Percentiles rank a stretch among this genome's conserved stretches.
phyloP scores from a whole-genome alignment of 2,329 filamentous ascomycete genomes.

The Sarocladium brachiariae region DNA sequence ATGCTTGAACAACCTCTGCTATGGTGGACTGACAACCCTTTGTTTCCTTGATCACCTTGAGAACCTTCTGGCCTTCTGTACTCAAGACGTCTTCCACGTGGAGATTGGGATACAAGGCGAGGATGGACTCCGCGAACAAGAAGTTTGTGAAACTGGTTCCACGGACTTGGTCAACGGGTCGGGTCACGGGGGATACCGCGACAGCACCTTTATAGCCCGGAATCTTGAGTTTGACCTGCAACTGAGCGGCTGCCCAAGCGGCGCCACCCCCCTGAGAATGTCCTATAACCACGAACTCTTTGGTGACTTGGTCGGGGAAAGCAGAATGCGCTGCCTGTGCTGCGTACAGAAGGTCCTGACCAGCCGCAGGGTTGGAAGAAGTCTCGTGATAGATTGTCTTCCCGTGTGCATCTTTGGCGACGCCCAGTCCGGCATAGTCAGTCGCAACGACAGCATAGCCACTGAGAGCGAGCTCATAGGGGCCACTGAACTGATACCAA shows the following conservation, averaged over 20 bases:
- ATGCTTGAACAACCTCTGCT: slow-evolving; percentile 1
- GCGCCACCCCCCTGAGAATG: slow-evolving; percentile 39
- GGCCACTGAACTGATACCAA: slow-evolving; percentile 31
- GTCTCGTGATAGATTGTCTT: slow-evolving; percentile 28
- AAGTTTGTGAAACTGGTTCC: slow-evolving; percentile 7
- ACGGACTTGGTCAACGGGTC: slow-evolving; percentile 15
- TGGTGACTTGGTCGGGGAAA: slow-evolving; percentile 26
- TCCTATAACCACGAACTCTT: slow-evolving; percentile 36
- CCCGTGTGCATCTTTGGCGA: slow-evolving; percentile 25
- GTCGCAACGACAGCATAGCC: slow-evolving; percentile 38
- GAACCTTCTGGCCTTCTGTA: slow-evolving; percentile 5
- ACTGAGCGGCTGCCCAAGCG: slow-evolving; percentile 28
- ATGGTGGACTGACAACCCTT: slow-evolving; percentile 11
- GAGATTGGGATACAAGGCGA: slow-evolving; percentile 14
- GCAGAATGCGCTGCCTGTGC: slow-evolving; percentile 32
- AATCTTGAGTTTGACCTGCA: slow-evolving; percentile 22
- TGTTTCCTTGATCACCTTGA: slow-evolving; percentile 13
- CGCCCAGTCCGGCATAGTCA: slow-evolving; percentile 38
- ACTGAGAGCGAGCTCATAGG: slow-evolving; percentile 31
- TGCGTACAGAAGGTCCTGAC: slow-evolving; percentile 36
- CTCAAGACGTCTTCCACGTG: slow-evolving; percentile 14
- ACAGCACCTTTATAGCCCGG: slow-evolving; percentile 31
- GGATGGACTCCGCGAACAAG: slow-evolving; percentile 13
- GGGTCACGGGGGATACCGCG: slow-evolving; percentile 22
- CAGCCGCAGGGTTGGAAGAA: slow-evolving; percentile 21